phyloP scores from a whole-genome alignment of 192 early-diverging fungal genomes.

The Powellomyces hirtus region DNA sequence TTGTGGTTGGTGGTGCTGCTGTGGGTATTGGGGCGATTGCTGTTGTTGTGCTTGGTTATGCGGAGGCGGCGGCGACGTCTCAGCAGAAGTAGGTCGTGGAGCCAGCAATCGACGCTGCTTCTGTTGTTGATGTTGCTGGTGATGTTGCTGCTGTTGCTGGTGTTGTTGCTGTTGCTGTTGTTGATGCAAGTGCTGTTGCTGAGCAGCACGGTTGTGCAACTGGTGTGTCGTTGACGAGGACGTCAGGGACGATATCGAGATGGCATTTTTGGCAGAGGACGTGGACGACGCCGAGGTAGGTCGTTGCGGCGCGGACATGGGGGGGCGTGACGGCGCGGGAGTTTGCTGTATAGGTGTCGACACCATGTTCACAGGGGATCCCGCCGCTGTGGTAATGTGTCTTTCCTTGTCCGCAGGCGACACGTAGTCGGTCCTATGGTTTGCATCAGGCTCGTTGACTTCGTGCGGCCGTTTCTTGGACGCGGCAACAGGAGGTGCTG shows the following conservation, averaged over 20 bases:
- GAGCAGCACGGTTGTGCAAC: neutral
- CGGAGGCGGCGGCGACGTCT: too few species aligned
- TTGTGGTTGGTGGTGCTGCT: too few species aligned
- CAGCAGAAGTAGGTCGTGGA: too few species aligned
- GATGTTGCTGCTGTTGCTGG: neutral
- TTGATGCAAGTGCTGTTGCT: neutral
- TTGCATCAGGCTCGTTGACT: neutral
- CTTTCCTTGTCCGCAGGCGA: neutral
- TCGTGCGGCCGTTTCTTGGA: neutral
- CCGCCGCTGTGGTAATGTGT: neutral
- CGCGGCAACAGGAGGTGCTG: neutral
- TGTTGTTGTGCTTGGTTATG: too few species aligned
- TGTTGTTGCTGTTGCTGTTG: neutral
- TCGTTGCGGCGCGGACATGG: too few species aligned
- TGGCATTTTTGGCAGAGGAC: neutral
- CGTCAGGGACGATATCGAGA: neutral
- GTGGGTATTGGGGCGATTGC: too few species aligned
- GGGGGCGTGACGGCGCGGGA: neutral
- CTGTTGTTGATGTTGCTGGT: too few species aligned
- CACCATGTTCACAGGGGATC: neutral
- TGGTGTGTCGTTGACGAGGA: neutral
- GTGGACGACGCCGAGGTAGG: neutral
- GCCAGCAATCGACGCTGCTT: too few species aligned
- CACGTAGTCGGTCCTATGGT: neutral
- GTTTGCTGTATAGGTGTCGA: neutral